Percentiles rank a stretch among this genome's conserved stretches.
Evolutionary conservation across 352 stramenopile genomes (phyloP).

Genomic region (Pythium sp.): DNA sequence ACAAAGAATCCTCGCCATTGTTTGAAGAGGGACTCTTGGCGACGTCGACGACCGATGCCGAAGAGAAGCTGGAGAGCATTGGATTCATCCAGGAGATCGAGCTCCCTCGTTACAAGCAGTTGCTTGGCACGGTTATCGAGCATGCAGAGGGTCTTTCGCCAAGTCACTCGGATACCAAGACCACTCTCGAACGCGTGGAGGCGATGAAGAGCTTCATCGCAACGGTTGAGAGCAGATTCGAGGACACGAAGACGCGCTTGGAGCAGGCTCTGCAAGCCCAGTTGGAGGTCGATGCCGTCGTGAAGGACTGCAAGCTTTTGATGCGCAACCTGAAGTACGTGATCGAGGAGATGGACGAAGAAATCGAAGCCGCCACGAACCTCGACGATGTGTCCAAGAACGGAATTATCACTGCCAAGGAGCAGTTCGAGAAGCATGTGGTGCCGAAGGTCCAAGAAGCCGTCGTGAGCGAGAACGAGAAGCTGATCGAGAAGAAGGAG

Average conservation of each 20-base stretch:
- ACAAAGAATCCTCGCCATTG: conserved; percentile 68
- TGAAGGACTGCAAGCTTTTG: conserved; percentile 83
- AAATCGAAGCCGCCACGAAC: conserved; percentile 75
- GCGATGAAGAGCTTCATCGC: conserved; percentile 74
- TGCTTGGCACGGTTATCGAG: conserved; percentile 63
- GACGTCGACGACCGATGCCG: conserved; percentile 58
- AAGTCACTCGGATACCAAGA: conserved; percentile 66
- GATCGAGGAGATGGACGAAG: conserved; percentile 87
- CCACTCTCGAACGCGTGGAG: conserved; percentile 69
- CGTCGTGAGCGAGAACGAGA: conserved; percentile 74
- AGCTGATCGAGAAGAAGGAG: conserved; percentile 79
- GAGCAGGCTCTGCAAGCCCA: conserved; percentile 57
- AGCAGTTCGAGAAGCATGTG: conserved; percentile 64
- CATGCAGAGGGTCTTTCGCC: conserved; percentile 62
- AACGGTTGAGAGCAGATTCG: conserved; percentile 69
- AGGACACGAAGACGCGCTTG: conserved; percentile 56
- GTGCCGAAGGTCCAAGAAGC: conserved; percentile 71
- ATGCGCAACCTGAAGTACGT: conserved; percentile 89
- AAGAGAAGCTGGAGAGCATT: conserved; percentile 84
- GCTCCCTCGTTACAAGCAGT: conserved; percentile 78
- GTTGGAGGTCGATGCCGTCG: conserved; percentile 72
- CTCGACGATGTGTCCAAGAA: conserved; percentile 68
- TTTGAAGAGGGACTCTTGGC: conserved; percentile 60
- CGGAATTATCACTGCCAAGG: conserved; percentile 61
- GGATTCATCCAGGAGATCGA: conserved; percentile 83